phyloP scores from a whole-genome alignment of 257 asterid species.

The Henckelia pumila region DNA sequence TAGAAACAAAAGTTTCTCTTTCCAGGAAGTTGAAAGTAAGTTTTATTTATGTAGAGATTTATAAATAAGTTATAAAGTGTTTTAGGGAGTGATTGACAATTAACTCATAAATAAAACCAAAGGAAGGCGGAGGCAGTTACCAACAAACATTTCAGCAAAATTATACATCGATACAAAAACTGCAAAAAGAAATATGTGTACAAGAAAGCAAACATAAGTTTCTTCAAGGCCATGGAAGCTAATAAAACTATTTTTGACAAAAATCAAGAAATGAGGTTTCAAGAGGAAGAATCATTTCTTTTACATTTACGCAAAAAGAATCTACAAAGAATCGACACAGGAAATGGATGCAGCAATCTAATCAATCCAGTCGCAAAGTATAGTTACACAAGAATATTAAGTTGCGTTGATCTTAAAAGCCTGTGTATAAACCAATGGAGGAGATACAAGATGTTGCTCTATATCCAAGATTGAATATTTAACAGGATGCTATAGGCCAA shows the following conservation, averaged over 20 bases:
- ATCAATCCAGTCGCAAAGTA: constrained; percentile 9
- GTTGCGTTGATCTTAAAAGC: constrained; percentile 5
- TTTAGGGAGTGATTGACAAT: too few species aligned
- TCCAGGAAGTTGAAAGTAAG: too few species aligned
- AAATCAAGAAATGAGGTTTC: constrained; percentile 20
- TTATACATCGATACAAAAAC: neutral
- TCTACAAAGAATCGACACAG: too few species aligned
- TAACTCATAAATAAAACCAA: too few species aligned
- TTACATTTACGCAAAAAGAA: constrained; percentile 1
- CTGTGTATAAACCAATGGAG: neutral
- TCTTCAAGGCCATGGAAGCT: constrained; percentile 20
- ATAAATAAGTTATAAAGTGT: too few species aligned
- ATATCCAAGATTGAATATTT: neutral
- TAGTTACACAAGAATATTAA: constrained; percentile 6
- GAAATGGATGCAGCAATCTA: neutral
- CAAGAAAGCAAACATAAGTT: neutral
- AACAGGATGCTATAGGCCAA: constrained; percentile 56
- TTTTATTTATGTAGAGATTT: too few species aligned
- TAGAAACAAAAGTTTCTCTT: too few species aligned
- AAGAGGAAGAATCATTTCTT: neutral
- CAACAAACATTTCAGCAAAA: too few species aligned
- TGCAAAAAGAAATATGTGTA: neutral
- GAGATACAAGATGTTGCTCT: neutral
- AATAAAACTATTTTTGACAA: neutral
- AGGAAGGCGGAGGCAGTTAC: too few species aligned